Base-by-base conservation (phyloP, 2,329 filamentous ascomycete genomes). In the Alternaria arbusti region DNA sequence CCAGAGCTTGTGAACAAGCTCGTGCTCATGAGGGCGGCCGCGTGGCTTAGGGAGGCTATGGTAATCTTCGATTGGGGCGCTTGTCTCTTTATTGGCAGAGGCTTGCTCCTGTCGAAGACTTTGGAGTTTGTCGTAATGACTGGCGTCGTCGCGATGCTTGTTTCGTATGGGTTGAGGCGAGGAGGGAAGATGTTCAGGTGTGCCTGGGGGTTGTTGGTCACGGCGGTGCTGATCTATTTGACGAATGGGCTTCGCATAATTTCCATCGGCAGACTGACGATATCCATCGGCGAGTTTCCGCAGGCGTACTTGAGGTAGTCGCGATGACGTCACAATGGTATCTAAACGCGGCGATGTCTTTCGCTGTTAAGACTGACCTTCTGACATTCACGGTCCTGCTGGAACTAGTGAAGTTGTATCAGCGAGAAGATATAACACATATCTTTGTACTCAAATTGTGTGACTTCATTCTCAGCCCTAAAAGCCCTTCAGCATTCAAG, bases 181-280 rank as follows among this genome's bases (percentile, higher is more conserved):
- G 1, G 36, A 40, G 36, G 36, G 9, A 40, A 40, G 36, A 40
- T 40, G 36, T 40, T 40, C 36, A 40, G 36, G n/a, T 40, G 0
- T 11, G 36, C n/a, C 0, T 40, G 36, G 0, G 36, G 36, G 36
- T 17, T 40, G 0, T 1, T 40, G 36, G 8, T 40, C 0, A 0
- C n/a, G n/a, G 36, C 36, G 8, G 36, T 11, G 36, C 4, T 40
- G 15, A 6, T 17, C 4, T 17, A 11, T 40, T 40, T 40, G 36
- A 6, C 5, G 36, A 40, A 3, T 11, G 8, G 36, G 1, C 9
- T 40, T 40, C 36, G 36, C 3, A n/a, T 36, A 13, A 17, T 40
- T n/a, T 10, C 32, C 15, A n/a, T 40, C 8, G 32, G 32, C 32
- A 8, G 32, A 36, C 32, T 36, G 32, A n/a, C 32, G 32, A 10